Evolutionary conservation across 768 basidiomycete genomes (phyloP).

Genomic region (Cystobasidium onofrii): DNA sequence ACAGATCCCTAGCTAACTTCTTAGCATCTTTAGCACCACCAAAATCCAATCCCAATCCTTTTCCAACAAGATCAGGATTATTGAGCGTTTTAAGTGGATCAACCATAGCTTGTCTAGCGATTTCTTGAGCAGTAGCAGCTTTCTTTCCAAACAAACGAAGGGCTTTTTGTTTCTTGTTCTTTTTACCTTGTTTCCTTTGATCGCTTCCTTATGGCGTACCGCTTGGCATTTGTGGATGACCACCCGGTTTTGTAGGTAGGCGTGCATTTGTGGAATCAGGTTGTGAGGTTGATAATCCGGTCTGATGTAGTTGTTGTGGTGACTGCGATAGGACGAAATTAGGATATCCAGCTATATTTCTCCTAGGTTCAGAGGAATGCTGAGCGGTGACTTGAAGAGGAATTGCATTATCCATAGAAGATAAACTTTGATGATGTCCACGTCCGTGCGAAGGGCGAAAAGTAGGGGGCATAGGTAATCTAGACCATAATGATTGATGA

Average conservation of each 20-base stretch:
- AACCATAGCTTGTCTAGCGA: conserved; percentile 26
- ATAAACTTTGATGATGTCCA: not conserved
- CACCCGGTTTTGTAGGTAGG: not conserved
- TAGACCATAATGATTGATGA: conserved; percentile 41
- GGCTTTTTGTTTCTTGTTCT: not conserved
- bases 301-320: not conserved
- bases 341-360: not conserved
- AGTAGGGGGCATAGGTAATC: conserved; percentile 34
- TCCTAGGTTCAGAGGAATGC: not conserved
- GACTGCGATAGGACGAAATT: too few species aligned
- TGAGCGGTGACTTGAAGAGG: not conserved
- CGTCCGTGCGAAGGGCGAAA: conserved; percentile 14
- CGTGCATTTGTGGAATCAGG: not conserved
- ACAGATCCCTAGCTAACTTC: conserved; percentile 62
- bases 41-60: conserved; percentile 15
- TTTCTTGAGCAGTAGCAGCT: conserved; percentile 18
- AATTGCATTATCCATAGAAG: not conserved
- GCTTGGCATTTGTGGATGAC: too few species aligned
- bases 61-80: conserved; percentile 46
- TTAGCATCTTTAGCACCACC: conserved; percentile 44
- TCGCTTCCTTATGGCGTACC: too few species aligned
- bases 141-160: conserved; percentile 16
- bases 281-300: not conserved
- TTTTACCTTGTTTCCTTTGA: conserved; percentile 2
- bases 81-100: conserved; percentile 45